These are phyloP conservation scores for Vachellia pachyceras DNA, from an alignment of 306 rosid genomes.

Conservation along the genomic window DNA sequence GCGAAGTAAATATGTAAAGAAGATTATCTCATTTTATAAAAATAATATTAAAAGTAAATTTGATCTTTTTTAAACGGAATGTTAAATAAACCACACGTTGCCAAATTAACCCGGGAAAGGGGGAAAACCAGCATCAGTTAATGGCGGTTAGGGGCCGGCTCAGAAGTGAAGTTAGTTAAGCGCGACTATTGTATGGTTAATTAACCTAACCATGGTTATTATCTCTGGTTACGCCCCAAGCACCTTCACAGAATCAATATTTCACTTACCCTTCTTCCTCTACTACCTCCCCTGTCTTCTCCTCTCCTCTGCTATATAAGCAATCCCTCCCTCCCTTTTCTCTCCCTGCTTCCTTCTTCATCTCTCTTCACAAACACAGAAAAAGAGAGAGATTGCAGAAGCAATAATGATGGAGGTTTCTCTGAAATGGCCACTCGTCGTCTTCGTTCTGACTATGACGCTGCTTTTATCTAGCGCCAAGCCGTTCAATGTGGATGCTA, in stretches of 20 bases:
- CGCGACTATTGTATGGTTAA: neutral
- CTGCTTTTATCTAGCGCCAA: constrained; percentile 30
- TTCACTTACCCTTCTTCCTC: neutral
- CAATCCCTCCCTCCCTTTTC: constrained; percentile 16
- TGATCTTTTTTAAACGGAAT: no score
- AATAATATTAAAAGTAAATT: no score
- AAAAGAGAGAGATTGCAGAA: neutral
- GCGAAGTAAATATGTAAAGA: no score
- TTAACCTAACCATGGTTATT: constrained; percentile 49
- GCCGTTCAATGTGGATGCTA: constrained; percentile 26
- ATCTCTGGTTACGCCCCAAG: constrained; percentile 1
- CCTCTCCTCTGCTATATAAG: constrained; percentile 45
- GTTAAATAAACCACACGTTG: no score
- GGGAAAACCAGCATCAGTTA: constrained; percentile 39
- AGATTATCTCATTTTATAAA: no score
- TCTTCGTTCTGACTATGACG: constrained; percentile 29
- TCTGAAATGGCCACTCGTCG: constrained; percentile 14
- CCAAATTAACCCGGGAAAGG: neutral
- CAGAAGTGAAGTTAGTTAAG: constrained; percentile 25
- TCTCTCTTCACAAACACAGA: neutral
- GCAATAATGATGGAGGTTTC: constrained; percentile 50
- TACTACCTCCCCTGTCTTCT: no score
- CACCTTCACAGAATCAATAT: no score
- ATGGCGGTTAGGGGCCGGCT: constrained; percentile 50
- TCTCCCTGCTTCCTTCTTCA: constrained; percentile 21